Conservation (phyloP, 2,329 filamentous ascomycete species). For the Pseudogymnoascus pannorum region DNA sequence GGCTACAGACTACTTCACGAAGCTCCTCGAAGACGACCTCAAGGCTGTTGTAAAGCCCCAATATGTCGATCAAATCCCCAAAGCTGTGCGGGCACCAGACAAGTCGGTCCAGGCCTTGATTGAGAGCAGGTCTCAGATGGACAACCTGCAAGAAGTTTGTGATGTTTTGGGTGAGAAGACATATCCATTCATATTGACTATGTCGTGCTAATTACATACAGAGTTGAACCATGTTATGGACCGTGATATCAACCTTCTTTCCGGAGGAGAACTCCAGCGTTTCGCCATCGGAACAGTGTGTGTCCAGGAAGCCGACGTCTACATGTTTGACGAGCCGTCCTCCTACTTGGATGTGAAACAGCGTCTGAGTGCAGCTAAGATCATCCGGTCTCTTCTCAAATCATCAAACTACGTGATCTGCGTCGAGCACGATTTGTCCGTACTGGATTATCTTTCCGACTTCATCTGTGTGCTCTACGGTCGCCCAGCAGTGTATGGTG, state of each 20-base stretch:
- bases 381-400: slow-evolving; percentile 84
- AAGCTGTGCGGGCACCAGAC: slow-evolving; percentile 74
- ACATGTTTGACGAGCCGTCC: slow-evolving; percentile 99
- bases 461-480: slow-evolving; percentile 98
- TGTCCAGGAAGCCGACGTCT: slow-evolving; percentile 93
- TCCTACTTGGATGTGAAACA: slow-evolving; percentile 99
- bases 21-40: slow-evolving; percentile 91
- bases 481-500: slow-evolving; percentile 90
- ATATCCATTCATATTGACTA: neutral
- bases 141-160: slow-evolving; percentile 74
- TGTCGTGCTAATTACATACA: slow-evolving; percentile 23
- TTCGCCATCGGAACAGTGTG: slow-evolving; percentile 96
- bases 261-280: slow-evolving; percentile 95
- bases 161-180: slow-evolving; percentile 58
- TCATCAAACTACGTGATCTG: slow-evolving; percentile 95
- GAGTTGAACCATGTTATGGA: slow-evolving; percentile 86
- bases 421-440: slow-evolving; percentile 97
- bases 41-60: slow-evolving; percentile 99
- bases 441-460: slow-evolving; percentile 96
- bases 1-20: slow-evolving; percentile 85
- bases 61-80: slow-evolving; percentile 97
- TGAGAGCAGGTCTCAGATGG: slow-evolving; percentile 65
- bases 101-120: slow-evolving; percentile 76
- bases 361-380: slow-evolving; percentile 82
- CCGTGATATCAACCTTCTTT: slow-evolving; percentile 82